Base-by-base conservation (phyloP, 768 basidiomycete genomes). In the Boletus huronensis region DNA sequence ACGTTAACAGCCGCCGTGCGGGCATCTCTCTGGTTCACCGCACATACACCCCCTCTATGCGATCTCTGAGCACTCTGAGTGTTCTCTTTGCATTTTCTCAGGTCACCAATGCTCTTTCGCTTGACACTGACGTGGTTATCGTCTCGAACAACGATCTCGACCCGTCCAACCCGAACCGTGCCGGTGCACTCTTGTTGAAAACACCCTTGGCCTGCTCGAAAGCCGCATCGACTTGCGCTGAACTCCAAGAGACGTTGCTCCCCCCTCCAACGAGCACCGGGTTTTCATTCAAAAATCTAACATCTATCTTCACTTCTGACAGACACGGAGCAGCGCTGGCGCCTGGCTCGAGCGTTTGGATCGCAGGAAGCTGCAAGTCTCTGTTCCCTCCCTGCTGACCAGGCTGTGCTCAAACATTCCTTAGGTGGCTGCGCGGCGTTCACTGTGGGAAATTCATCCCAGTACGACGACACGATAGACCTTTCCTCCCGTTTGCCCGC, bases 71-170 rank as follows among this genome's bases (percentile, higher is more conserved):
- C 25, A 32, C 29, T 19, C 23, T 49, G 21, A 26, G 26, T 23
- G 2, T 3, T 23, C 8, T 50, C 16, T 14, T 32, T 17, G n/a
- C 9, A 1, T 21, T 47, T 8, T 26, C 7, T 21, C 45, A 32
- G 17, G 1, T 32, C 29, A n/a, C 29, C 2, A 11, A 32, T 34
- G 11, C 32, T 11, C 11, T 40, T 17, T 48, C 28, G 5, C 35
- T 45, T 9, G 40, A 26, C 31, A 48, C 46, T 14, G 50, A 52
- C 8, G 53, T 60, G 26, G 43, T 60, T 14, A 48, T 55, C 14
- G 14, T 59, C 42, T 60, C 50, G 3, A 60, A 60, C 49, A 59
- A 60, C 25, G 53, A 60, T 42, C 50, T 60, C 25, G 10, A 60
- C 43, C 41, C 47, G 0, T 60, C 53, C 39, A 48, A 55, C 6